Conservation (phyloP, 129 eudicot genomes). For the Artemisia annua region DNA sequence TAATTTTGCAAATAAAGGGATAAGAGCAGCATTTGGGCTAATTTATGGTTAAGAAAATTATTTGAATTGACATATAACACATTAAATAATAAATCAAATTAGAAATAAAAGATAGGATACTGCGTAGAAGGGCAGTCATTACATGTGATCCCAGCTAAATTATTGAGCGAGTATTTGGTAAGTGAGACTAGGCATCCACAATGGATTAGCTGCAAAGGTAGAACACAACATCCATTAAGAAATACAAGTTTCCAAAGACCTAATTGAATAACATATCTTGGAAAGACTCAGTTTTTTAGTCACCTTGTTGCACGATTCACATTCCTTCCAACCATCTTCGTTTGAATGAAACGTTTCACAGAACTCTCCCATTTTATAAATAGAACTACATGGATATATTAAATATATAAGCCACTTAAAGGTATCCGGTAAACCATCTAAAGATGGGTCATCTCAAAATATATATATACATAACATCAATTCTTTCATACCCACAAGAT, state of each 20-base stretch:
- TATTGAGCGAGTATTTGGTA: slow-evolving; percentile 45
- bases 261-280: not conserved
- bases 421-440: not conserved
- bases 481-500: too few species aligned
- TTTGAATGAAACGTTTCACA: slow-evolving; percentile 52
- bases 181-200: slow-evolving; percentile 66
- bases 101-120: slow-evolving; percentile 3
- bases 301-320: slow-evolving; percentile 56
- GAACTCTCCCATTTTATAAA: slow-evolving; percentile 53
- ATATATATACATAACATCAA: too few species aligned
- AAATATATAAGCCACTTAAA: not conserved
- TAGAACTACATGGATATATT: slow-evolving; percentile 32
- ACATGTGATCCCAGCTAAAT: slow-evolving; percentile 57
- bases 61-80: not conserved
- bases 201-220: slow-evolving; percentile 50
- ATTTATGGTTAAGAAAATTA: slow-evolving; percentile 37
- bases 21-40: slow-evolving; percentile 36
- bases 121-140: slow-evolving; percentile 41
- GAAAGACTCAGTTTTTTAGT: slow-evolving; percentile 13
- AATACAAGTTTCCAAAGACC: not conserved
- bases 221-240: slow-evolving; percentile 1
- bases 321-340: slow-evolving; percentile 67
- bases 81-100: too few species aligned
- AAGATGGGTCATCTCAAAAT: too few species aligned
- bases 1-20: slow-evolving; percentile 47